Conservation (phyloP, 2,329 filamentous ascomycete genomes). For the Scytalidium sp. region DNA sequence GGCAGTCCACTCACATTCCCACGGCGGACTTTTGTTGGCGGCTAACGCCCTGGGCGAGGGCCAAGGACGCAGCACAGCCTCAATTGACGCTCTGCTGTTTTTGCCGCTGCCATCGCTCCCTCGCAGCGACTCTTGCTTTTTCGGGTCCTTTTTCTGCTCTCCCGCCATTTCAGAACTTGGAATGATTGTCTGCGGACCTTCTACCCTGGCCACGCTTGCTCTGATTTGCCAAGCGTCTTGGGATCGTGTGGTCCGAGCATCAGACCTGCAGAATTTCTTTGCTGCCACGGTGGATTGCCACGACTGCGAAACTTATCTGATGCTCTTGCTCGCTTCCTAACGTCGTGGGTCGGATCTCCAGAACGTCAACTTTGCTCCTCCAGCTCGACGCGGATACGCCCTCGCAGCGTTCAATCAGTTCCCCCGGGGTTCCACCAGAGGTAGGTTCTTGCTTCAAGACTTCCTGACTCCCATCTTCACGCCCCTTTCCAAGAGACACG, state of each 20-base stretch:
- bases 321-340: not conserved
- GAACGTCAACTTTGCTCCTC: not conserved
- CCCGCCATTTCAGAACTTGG: too few relatives aligned
- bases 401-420: too few relatives aligned
- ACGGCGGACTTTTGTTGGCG: not conserved
- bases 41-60: not conserved
- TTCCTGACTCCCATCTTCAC: not conserved
- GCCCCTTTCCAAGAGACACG: not conserved
- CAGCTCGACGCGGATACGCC: not conserved
- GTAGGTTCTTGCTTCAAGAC: too few relatives aligned
- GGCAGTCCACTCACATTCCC: not conserved
- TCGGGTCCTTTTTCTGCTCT: too few relatives aligned
- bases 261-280: not conserved
- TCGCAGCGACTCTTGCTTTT: not conserved
- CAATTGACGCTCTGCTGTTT: not conserved
- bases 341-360: not conserved
- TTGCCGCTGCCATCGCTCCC: not conserved
- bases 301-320: not conserved
- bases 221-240: not conserved
- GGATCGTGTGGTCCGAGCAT: not conserved
- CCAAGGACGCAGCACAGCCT: not conserved
- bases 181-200: too few relatives aligned
- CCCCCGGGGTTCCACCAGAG: too few relatives aligned
- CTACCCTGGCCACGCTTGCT: not conserved
- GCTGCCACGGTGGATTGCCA: not conserved